A percentile compares a stretch with the other conserved stretches of the same genome.
Conservation (phyloP, 2,329 filamentous ascomycete genomes). For the Aspergillus pseudoterreus region DNA sequence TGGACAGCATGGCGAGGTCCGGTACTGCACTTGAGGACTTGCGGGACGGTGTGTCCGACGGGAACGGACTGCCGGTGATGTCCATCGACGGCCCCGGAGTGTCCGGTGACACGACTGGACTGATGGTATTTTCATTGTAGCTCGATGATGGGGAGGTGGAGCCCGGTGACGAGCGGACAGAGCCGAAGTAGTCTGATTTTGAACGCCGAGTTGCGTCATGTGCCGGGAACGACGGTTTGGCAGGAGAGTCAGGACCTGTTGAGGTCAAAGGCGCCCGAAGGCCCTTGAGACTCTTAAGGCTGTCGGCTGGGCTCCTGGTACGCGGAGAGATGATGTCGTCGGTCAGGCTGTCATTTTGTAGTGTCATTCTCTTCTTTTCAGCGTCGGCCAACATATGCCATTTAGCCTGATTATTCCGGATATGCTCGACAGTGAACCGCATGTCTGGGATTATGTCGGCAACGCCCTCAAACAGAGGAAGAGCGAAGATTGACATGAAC, state of each 20-base stretch:
- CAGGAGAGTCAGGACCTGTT: conserved; percentile 6
- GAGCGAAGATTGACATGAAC: conserved; percentile 95
- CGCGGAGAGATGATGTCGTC: conserved; percentile 31
- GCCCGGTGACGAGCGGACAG: conserved; percentile 16
- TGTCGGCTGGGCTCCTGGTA: conserved; percentile 29
- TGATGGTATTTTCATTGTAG: conserved; percentile 32
- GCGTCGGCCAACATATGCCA: conserved; percentile 52
- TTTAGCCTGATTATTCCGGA: conserved; percentile 68
- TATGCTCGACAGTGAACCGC: conserved; percentile 77
- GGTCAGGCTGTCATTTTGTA: conserved; percentile 17
- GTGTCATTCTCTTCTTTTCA: conserved; percentile 25
- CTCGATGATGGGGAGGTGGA: conserved; percentile 11
- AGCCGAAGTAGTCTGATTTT: conserved; percentile 14
- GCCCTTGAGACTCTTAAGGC: conserved; percentile 9
- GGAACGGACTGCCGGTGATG: conserved; percentile 26
- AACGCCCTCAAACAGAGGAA: conserved; percentile 85
- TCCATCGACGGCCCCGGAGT: conserved; percentile 33
- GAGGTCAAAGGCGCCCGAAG: conserved; percentile 8
- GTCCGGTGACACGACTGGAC: conserved; percentile 33
- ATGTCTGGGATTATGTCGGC: conserved; percentile 81
- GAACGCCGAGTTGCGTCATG: conserved; percentile 3
- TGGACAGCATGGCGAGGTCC: conserved; percentile 22
- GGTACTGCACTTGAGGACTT: conserved; percentile 31
- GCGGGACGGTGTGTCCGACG: conserved; percentile 21
- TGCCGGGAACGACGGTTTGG: conserved; percentile 9